Evolutionary conservation across 1,284 basidiomycete species (phyloP).

Genomic region (Agroathelia rolfsii): DNA sequence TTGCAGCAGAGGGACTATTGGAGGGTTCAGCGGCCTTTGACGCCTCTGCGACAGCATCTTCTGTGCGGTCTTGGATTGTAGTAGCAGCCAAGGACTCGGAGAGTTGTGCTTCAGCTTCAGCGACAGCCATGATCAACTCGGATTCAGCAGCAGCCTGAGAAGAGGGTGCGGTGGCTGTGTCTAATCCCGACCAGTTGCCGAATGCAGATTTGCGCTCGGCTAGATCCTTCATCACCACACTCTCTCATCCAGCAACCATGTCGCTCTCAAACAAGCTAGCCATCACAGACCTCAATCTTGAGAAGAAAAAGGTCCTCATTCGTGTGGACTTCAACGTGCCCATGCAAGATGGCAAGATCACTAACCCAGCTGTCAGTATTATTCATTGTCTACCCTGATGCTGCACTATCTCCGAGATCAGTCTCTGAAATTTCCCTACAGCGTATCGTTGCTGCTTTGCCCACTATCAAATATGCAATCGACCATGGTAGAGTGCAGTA

Average conservation of each 20-base stretch:
- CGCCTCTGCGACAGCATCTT: not conserved
- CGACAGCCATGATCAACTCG: too few relatives aligned
- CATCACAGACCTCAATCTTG: conserved; percentile 88
- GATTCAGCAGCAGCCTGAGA: too few relatives aligned
- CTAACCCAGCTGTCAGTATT: conserved; percentile 82
- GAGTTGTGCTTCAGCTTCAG: conserved; percentile 22
- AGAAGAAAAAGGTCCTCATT: conserved; percentile 87
- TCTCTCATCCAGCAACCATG: conserved; percentile 44
- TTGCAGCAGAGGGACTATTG: conserved; percentile 11
- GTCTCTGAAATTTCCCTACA: conserved; percentile 25
- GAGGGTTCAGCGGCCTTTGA: conserved; percentile 3
- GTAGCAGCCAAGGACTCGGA: conserved; percentile 4
- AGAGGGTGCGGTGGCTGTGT: too few relatives aligned
- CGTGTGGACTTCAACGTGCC: conserved; percentile 99
- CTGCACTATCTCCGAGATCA: conserved; percentile 6
- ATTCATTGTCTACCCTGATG: conserved; percentile 7
- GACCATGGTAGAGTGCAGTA: conserved; percentile 62
- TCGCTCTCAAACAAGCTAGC: conserved; percentile 92
- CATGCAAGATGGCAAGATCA: conserved; percentile 82
- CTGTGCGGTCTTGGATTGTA: not conserved
- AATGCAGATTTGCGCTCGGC: too few relatives aligned
- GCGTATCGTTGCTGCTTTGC: conserved; percentile 95
- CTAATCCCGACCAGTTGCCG: too few relatives aligned
- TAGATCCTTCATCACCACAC: not conserved
- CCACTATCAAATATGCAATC: conserved; percentile 92